Percentiles rank a stretch among this genome's conserved stretches.
phyloP scores from a whole-genome alignment of 2,329 filamentous ascomycete species.

The Colletotrichum truncatum region DNA sequence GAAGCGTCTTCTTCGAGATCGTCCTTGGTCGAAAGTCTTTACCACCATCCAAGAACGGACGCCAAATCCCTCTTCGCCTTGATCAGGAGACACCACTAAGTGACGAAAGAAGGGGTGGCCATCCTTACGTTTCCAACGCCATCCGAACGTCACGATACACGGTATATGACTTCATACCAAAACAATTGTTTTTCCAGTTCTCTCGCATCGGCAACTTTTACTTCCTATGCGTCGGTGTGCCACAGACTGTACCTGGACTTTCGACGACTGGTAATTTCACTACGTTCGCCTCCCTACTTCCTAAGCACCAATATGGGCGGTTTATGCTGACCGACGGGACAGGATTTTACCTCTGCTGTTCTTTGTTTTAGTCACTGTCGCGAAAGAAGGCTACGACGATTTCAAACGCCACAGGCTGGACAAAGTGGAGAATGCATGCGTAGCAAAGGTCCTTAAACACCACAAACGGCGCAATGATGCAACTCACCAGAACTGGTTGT shows the following conservation, averaged over 20 bases:
- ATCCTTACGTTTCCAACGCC: constrained; percentile 63
- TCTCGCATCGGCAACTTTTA: constrained; percentile 88
- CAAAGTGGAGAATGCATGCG: constrained; percentile 77
- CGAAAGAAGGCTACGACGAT: constrained; percentile 90
- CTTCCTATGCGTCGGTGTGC: constrained; percentile 83
- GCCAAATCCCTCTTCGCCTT: constrained; percentile 54
- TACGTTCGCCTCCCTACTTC: constrained; percentile 50
- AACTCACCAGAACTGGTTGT: neutral
- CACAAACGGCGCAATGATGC: neutral
- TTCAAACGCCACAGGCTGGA: constrained; percentile 82
- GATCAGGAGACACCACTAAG: constrained; percentile 50
- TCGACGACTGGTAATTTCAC: constrained; percentile 81
- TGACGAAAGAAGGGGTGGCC: constrained; percentile 57
- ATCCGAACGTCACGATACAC: constrained; percentile 88
- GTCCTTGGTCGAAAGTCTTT: constrained; percentile 74
- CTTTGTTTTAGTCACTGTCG: constrained; percentile 82
- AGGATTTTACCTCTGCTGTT: constrained; percentile 74
- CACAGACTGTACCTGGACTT: constrained; percentile 81
- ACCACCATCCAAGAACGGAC: constrained; percentile 77
- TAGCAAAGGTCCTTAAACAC: constrained; percentile 48
- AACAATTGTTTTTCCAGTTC: constrained; percentile 86
- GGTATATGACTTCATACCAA: constrained; percentile 84
- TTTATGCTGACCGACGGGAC: no score
- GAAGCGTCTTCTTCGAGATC: constrained; percentile 52
- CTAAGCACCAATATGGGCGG: neutral